Evolutionary conservation across 1,139 yeast genomes (phyloP), one percentile per base, ranked within the genome.

Genomic region (Lodderomyces margitis): DNA sequence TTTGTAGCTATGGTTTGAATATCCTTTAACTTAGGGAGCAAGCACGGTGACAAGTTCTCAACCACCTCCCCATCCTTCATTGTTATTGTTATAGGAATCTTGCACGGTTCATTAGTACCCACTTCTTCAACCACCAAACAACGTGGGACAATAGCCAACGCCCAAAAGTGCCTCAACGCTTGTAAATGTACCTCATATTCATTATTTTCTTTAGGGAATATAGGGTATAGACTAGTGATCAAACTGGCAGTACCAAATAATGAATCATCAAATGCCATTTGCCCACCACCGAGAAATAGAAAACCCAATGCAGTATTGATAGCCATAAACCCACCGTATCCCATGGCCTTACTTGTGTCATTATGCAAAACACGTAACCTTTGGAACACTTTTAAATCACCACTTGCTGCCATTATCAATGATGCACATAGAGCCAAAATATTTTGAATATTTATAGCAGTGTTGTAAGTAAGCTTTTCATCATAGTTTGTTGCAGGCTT

Each of bases 131-230:
- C 75, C 9, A 87, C 75, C 12, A 92, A 64, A 58, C 97, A 89
- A 44, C 97, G 67, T 1, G 87, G 83, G 51, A 84, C 92, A 7
- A 86, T 84, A 0, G 95, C 79, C 48, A 92, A 65, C 0, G 91
- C 86, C 98, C 98, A 94, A 49, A 94, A 83, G 59, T 89, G 95
- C 38, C 96, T 73, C 36, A 91, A 67, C 1, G 95, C 96, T 58
- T 89, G 96, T 42, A 92, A 64, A 56, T 87, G 88, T 12, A 83
- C 77, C 42, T 77, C 81, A 43, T 68, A 64, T 19, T 70, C 77
- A 24, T 64, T 59, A 31, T 57, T 59, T 15, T 60, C 70, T 41
- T 57, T 64, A 1, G 94, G 87, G 50, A 81, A 81, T 5, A 85
- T 73, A 0, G 97, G 96, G 48, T 86, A 84, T 37, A 83, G 69